These are phyloP conservation scores for Rehmannia glutinosa DNA, from an alignment of 257 asterid species.

Conservation along the genomic window DNA sequence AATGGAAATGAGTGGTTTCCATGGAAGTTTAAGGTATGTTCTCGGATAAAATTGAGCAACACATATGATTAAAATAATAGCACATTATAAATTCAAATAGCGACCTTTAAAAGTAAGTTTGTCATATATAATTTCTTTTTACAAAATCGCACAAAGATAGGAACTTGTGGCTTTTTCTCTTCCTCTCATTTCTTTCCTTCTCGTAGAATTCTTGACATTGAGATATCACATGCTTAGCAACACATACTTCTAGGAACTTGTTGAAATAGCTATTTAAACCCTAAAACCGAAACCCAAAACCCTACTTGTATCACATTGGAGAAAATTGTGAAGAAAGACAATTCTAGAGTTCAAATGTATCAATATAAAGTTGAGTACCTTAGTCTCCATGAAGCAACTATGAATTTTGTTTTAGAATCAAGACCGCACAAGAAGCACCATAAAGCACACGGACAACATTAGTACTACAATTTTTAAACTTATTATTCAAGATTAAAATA, in stretches of 20 bases:
- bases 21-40: slow-evolving; percentile 73
- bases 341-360: too few species aligned
- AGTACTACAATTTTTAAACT: neutral
- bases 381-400: slow-evolving; percentile 75
- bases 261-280: too few species aligned
- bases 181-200: too few species aligned
- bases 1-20: slow-evolving; percentile 66
- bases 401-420: slow-evolving; percentile 22
- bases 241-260: too few species aligned
- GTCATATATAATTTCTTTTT: neutral
- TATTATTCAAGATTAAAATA: too few species aligned
- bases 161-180: too few species aligned
- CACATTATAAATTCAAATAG: neutral
- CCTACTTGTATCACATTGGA: neutral
- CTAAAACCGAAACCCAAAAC: too few species aligned
- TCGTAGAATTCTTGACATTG: too few species aligned
- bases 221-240: too few species aligned
- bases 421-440: slow-evolving; percentile 32
- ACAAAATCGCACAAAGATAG: neutral
- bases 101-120: neutral
- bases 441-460: neutral
- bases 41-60: slow-evolving; percentile 30
- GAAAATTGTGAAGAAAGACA: neutral
- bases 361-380: slow-evolving; percentile 37
- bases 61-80: neutral